Base-by-base conservation (phyloP, 2,329 filamentous ascomycete species). In the Monilinia fructicola region DNA sequence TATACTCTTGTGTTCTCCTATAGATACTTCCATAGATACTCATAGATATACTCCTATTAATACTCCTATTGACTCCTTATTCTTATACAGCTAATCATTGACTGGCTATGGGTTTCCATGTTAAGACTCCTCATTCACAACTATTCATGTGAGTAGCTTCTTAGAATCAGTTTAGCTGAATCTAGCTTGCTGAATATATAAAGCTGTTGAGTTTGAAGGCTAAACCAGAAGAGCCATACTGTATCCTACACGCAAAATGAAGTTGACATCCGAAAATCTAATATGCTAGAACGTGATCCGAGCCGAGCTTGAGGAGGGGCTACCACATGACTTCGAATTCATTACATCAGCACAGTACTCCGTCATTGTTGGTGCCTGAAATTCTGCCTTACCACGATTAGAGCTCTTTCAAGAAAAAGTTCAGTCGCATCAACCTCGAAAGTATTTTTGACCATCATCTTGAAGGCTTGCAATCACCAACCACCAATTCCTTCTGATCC, bases 331-430 rank as follows among this genome's bases (percentile, higher is more conserved):
- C 23, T 16, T 38, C 4, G 28, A 61, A 12, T 16, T 38, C 4
- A 26, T 61, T 61, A 61, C 50, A 28, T 61, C 31, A 61, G 58
- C 46, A n/a, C 16, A n/a, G 7, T 23, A 50, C 44, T 23, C 11
- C 58, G 58, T 61, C 58, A 61, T 61, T 61, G 31, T 61, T 40
- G 1, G 40, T 59, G 63, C 63, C 63, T 65, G 31, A 65, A 21
- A 7, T 50, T 38, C n/a, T 50, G 58, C 58, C 58, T 61, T 16
- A 58, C 9, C 44, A 38, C 9, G n/a, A 28, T 54, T 63, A 63
- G 60, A 65, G 64, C 64, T 65, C 64, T 65, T 65, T 65, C 54
- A 65, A 65, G 63, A 65, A 65, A 65, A 65, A 65, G 64, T 65
- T 65, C 64, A 65, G 55, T 65, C 64, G 64, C 64, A 65, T 65